phyloP scores from a whole-genome alignment of 2,329 filamentous ascomycete genomes.

The Diaporthe amygdali region DNA sequence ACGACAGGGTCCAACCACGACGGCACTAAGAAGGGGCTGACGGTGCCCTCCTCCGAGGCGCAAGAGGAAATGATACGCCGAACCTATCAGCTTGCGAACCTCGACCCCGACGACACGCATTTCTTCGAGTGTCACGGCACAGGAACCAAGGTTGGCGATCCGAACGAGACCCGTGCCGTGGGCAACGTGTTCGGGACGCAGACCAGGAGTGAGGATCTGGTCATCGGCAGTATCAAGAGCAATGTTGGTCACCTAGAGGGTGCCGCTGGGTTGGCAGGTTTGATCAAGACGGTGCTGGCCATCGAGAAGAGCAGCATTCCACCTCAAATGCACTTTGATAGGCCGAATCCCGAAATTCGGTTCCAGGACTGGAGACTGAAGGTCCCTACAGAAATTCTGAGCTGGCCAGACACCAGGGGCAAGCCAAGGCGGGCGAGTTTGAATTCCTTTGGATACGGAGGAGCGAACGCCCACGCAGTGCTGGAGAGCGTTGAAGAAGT shows the following conservation, averaged over 20 bases:
- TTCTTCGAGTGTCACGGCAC: slow-evolving; percentile 13
- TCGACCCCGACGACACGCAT: slow-evolving; percentile 34
- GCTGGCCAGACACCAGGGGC: background rate
- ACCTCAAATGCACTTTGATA: slow-evolving; percentile 42
- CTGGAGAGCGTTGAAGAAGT: background rate
- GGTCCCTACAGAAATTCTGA: background rate
- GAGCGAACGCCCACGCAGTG: slow-evolving; percentile 9
- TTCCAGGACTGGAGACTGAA: slow-evolving; percentile 34
- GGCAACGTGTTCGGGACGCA: background rate
- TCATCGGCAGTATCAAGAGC: slow-evolving; percentile 32
- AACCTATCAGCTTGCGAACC: background rate
- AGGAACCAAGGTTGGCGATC: slow-evolving; percentile 35
- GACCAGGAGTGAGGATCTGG: slow-evolving; percentile 32
- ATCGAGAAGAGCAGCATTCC: slow-evolving; percentile 41
- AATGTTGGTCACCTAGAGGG: slow-evolving; percentile 43
- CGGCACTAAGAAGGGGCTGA: slow-evolving; percentile 43
- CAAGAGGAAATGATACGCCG: slow-evolving; percentile 44
- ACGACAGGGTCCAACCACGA: slow-evolving; percentile 43
- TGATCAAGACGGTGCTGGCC: slow-evolving; percentile 42
- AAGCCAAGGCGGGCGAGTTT: slow-evolving; percentile 11
- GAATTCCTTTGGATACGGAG: slow-evolving; percentile 18
- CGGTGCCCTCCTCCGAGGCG: slow-evolving; percentile 51
- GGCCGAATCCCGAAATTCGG: slow-evolving; percentile 39
- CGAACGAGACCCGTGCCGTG: slow-evolving; percentile 28
- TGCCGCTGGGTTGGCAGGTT: slow-evolving; percentile 45